Base-by-base conservation (phyloP, 2,329 filamentous ascomycete species). In the Pyrenophora graminea region DNA sequence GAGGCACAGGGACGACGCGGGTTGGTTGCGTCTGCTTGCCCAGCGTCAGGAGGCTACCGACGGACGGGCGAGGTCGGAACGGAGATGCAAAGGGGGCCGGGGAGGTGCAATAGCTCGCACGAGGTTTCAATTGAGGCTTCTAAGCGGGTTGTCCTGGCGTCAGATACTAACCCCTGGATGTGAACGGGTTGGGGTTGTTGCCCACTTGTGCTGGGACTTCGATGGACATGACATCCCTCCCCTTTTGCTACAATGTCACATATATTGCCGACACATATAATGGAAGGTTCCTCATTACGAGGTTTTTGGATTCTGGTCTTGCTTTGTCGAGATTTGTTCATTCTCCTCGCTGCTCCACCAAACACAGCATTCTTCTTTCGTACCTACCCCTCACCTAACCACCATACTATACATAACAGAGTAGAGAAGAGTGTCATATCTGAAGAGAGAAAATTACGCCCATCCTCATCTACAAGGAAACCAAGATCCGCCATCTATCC, bases 391-490 rank as follows among this genome's bases (percentile, higher is more conserved):
- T 45, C 33, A 52, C 45, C 46, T 39, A 52, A 30, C 43, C 49
- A 41, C 48, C 39, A 48, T 52, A 52, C 39, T 43, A 64, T 62
- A 63, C 60, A 58, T 64, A 25, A 63, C 61, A 66, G 62, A 66
- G 63, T 60, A 56, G 61, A 55, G 58, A 63, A 64, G 56, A 53
- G 55, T 55, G 51, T 63, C 57, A 61, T 55, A 48, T 48, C 51
- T 31, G 56, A 54, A 56, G 23, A 25, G 7, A 25, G 6, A 25
- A 25, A 25, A 25, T 5, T 7, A 25, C 23, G 23, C 23, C 54
- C 48, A 31, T 44, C 23, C 39, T 32, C 44, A 32, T 43, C 45
- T 45, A 31, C 45, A 54, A 47, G 47, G 54, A 25, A 7, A 21
- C 51, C 19, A 3, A 21, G 19, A 21, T 21, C 19, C 19, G 5